These are phyloP conservation scores for Castanea crenata DNA, from an alignment of 306 rosid species.

Conservation along the genomic window DNA sequence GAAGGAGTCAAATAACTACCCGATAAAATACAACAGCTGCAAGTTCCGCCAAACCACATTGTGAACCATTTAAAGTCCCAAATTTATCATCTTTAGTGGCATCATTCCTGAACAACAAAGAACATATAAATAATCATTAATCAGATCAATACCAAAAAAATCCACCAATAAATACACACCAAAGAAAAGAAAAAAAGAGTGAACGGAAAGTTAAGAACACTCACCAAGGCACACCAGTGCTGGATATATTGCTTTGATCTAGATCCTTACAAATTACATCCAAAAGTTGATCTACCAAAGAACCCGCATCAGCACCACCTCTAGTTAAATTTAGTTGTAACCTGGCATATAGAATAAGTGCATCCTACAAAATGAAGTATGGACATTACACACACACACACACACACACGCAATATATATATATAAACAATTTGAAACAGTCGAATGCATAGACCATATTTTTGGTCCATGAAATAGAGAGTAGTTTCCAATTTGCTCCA, in stretches of 20 bases:
- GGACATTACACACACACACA: background rate
- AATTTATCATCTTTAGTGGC: slow-evolving; percentile 72
- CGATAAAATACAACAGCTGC: slow-evolving; percentile 72
- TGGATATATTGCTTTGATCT: slow-evolving; percentile 64
- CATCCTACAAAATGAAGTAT: slow-evolving; percentile 60
- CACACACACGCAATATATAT: no score
- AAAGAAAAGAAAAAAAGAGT: background rate
- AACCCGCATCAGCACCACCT: slow-evolving; percentile 55
- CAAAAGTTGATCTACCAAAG: slow-evolving; percentile 72
- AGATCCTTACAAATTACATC: slow-evolving; percentile 89
- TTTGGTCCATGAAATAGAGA: background rate
- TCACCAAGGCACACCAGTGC: slow-evolving; percentile 56
- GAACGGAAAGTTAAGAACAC: slow-evolving; percentile 22
- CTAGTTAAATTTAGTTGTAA: slow-evolving; percentile 68
- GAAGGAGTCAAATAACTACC: slow-evolving; percentile 46
- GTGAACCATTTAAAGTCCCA: slow-evolving; percentile 76
- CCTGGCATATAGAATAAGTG: slow-evolving; percentile 68
- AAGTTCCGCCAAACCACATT: slow-evolving; percentile 74
- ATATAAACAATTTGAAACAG: background rate
- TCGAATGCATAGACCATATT: background rate
- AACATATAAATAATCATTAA: slow-evolving; percentile 18
- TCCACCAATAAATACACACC: background rate
- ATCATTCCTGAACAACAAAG: slow-evolving; percentile 57
- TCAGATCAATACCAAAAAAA: slow-evolving; percentile 16
- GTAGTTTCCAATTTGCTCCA: no score